Evolutionary conservation across 2,329 filamentous ascomycete genomes (phyloP).

Genomic region (Exophiala mesophila): DNA sequence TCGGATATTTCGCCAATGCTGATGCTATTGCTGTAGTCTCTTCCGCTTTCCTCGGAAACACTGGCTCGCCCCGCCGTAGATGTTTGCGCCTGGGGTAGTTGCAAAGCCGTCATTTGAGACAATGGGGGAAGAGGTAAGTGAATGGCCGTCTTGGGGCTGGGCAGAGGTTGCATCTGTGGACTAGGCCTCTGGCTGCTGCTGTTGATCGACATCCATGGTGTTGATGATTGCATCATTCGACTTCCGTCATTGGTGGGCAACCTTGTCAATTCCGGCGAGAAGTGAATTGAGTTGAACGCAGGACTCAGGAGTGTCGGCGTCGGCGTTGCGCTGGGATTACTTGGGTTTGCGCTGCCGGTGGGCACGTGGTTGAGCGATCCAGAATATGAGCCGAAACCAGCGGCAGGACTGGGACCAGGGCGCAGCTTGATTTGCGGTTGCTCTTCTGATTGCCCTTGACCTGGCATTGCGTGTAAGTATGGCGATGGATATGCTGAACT

Average conservation of each 20-base stretch:
- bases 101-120: constrained; percentile 10
- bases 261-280: constrained; percentile 18
- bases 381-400: constrained; percentile 31
- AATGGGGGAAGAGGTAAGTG: constrained; percentile 24
- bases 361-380: constrained; percentile 33
- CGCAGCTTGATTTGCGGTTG: constrained; percentile 6
- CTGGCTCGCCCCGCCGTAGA: background rate
- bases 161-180: constrained; percentile 26
- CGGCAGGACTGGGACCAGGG: constrained; percentile 22
- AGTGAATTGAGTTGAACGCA: constrained; percentile 26
- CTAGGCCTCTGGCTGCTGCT: constrained; percentile 12
- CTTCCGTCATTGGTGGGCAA: constrained; percentile 16
- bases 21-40: constrained; percentile 15
- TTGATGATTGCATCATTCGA: constrained; percentile 8
- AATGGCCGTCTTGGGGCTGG: constrained; percentile 26
- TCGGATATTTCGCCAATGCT: constrained; percentile 36
- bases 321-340: constrained; percentile 23
- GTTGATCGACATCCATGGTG: constrained; percentile 15
- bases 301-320: constrained; percentile 23
- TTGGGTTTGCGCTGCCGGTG: constrained; percentile 29
- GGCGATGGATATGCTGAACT: constrained; percentile 20
- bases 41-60: too few species aligned
- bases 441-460: constrained; percentile 14
- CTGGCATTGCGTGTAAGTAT: constrained; percentile 8
- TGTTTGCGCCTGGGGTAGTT: constrained; percentile 8